These are phyloP conservation scores for Erucastrum elatum DNA, from an alignment of 345 rosid species.

Conservation along the genomic window DNA sequence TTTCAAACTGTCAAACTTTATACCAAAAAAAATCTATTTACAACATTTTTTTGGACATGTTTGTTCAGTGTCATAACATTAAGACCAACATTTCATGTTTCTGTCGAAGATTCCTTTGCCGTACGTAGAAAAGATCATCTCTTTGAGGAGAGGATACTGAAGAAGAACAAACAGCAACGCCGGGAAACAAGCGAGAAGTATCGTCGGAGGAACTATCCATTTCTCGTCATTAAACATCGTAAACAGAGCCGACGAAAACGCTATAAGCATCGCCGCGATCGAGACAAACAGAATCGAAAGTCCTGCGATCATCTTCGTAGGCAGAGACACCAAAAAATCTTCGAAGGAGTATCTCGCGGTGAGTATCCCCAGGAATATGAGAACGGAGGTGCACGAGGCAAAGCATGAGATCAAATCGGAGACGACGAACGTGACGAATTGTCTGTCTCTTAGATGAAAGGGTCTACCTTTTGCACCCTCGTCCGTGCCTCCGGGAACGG, in stretches of 20 bases:
- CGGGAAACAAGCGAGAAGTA: slow-evolving; percentile 35
- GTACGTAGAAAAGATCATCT: slow-evolving; percentile 33
- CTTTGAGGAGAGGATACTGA: slow-evolving; percentile 41
- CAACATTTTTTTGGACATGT: neutral
- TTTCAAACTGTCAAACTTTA: neutral
- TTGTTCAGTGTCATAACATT: neutral
- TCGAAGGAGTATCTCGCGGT: slow-evolving; percentile 41
- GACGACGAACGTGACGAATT: slow-evolving; percentile 31
- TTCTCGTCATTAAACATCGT: slow-evolving; percentile 4
- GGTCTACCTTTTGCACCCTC: slow-evolving; percentile 6
- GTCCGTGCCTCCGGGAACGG: slow-evolving; percentile 38
- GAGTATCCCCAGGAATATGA: slow-evolving; percentile 40
- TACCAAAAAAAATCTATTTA: too few species aligned
- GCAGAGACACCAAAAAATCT: slow-evolving; percentile 37
- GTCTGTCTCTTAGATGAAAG: neutral
- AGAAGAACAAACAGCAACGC: slow-evolving; percentile 36
- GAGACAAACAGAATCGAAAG: slow-evolving; percentile 38
- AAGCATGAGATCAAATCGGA: slow-evolving; percentile 42
- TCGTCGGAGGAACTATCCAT: slow-evolving; percentile 35
- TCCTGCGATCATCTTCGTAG: slow-evolving; percentile 39
- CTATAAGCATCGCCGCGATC: slow-evolving; percentile 40
- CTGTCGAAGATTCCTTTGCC: slow-evolving; percentile 41
- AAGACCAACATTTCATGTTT: slow-evolving; percentile 35
- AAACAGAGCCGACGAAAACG: slow-evolving; percentile 39
- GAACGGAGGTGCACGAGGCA: slow-evolving; percentile 33